Base-by-base conservation (phyloP, 352 stramenopile species). In the Globisporangium orthogonon region DNA sequence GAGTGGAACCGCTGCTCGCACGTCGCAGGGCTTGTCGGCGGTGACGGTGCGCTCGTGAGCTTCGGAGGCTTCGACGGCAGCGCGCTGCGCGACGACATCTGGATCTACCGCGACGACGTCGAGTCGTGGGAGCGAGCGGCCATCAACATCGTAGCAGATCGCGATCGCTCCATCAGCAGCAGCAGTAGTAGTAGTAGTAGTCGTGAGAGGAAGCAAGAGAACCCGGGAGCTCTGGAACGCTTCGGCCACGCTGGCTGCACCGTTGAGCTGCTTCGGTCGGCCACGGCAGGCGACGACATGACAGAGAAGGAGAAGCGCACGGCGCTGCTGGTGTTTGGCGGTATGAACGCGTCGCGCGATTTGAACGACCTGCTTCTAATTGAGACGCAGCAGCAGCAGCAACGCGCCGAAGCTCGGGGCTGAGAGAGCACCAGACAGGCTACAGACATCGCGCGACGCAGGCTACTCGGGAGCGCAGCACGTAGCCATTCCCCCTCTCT, bases 1-100 rank as follows among this genome's bases (percentile, higher is more conserved):
- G 74, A 75, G 31, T 86, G 74, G 72, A 79, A 78, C 35, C 66
- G 74, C 11, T 89, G 76, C 48, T 74, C 76, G 1, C 64, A 86
- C 37, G 64, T 50, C 14, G 65, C 71, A 30, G 76, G 57, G 0
- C 33, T 61, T 13, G 33, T 86, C 0, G 39, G 73, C 15, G 58
- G 61, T 0, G 39, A 73, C 15, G 58, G 61, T 0, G 46, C 59
- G 1, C 41, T 87, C 7, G 54, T 82, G 18, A 83, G 70, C 55
- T 81, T 86, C 59, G 78, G 74, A 0, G 78, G 78, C 1, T 88
- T 75, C 49, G 66, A 88, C 44, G 78, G 78, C 48, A 41, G 60
- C 7, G 58, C 53, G 7, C 78, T 88, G n/a, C 66, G 70, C 0
- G 57, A 58, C 18, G 75, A 86, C 49, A 78, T 63, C 50, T 86